A percentile compares a stretch with the other conserved stretches of the same genome.
Evolutionary conservation across 257 asterid species (phyloP).

Genomic region (Scutellaria barbata): DNA sequence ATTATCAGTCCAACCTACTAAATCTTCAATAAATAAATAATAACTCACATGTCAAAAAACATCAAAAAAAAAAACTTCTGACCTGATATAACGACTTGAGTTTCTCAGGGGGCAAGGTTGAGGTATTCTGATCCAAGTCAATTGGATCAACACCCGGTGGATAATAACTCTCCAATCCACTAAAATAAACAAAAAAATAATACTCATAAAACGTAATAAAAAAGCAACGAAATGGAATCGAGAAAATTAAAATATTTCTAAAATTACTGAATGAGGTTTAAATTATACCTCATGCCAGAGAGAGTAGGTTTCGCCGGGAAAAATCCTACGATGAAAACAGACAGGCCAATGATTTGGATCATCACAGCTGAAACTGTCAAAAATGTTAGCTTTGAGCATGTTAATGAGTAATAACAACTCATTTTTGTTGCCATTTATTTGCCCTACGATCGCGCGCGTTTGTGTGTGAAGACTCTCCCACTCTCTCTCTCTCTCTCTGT

Average conservation of each 20-base stretch:
- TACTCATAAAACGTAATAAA: background rate
- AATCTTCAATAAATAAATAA: background rate
- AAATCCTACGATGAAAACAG: slow-evolving; percentile 70
- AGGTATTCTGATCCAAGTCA: slow-evolving; percentile 41
- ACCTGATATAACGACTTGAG: slow-evolving; percentile 75
- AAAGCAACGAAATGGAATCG: background rate
- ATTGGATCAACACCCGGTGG: slow-evolving; percentile 58
- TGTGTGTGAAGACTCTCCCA: background rate
- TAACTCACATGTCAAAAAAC: background rate
- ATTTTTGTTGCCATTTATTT: slow-evolving; percentile 17
- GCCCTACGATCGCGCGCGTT: background rate
- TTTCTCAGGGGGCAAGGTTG: slow-evolving; percentile 57
- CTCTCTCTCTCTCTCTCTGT: background rate
- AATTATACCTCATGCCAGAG: slow-evolving; percentile 67
- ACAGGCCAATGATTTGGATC: slow-evolving; percentile 71
- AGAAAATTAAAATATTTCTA: background rate
- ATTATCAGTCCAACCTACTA: background rate
- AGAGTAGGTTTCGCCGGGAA: slow-evolving; percentile 87
- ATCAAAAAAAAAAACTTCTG: slow-evolving; percentile 1
- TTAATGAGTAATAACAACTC: slow-evolving; percentile 39
- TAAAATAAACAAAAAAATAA: slow-evolving; percentile 31
- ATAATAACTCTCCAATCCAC: slow-evolving; percentile 82
- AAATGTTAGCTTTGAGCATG: slow-evolving; percentile 62
- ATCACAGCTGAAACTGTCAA: slow-evolving; percentile 57
- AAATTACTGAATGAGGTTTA: background rate